phyloP scores from a whole-genome alignment of 495 filamentous ascomycete genomes.

The Pseudoneurospora amorphoporcata region DNA sequence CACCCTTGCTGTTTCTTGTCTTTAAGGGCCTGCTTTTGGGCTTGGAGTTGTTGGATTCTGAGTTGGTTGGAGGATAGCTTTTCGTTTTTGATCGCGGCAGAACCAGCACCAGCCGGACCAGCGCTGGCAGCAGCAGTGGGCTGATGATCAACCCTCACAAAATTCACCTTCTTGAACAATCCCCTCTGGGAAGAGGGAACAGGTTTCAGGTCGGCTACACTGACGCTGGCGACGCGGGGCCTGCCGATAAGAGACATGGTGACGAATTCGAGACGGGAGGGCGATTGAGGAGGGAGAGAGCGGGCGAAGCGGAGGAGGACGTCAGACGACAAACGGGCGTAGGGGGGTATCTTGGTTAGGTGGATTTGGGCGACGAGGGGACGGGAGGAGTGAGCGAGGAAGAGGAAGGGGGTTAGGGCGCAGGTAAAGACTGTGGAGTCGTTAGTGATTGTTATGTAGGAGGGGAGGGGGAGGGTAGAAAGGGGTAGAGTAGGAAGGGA shows the following conservation, averaged over 20 bases:
- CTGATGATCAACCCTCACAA: not conserved
- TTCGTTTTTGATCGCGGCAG: not conserved
- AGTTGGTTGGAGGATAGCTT: not conserved
- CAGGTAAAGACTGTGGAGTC: slow-evolving; percentile 40
- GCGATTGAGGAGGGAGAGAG: slow-evolving; percentile 41
- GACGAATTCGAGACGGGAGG: slow-evolving; percentile 54
- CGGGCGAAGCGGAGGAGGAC: slow-evolving; percentile 53
- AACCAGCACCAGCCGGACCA: not conserved
- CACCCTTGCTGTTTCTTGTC: not conserved
- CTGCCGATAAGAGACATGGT: slow-evolving; percentile 59
- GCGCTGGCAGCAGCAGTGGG: not conserved
- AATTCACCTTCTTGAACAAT: not conserved
- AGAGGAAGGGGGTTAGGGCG: slow-evolving; percentile 55
- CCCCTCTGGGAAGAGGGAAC: slow-evolving; percentile 6
- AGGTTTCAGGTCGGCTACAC: slow-evolving; percentile 40
- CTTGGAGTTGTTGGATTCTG: not conserved
- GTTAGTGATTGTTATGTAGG: slow-evolving; percentile 1
- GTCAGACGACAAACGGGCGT: slow-evolving; percentile 59
- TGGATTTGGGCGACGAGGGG: slow-evolving; percentile 68
- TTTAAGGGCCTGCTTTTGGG: not conserved
- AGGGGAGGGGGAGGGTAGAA: not conserved
- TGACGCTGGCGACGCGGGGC: slow-evolving; percentile 37
- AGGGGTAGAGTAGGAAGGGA: not conserved
- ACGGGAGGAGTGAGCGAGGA: slow-evolving; percentile 51
- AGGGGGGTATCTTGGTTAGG: slow-evolving; percentile 50